Percentiles rank a stretch among this genome's conserved stretches.
Evolutionary conservation across 192 early-diverging fungal species (phyloP).

Genomic region (Rhizoclosmatium globosum): DNA sequence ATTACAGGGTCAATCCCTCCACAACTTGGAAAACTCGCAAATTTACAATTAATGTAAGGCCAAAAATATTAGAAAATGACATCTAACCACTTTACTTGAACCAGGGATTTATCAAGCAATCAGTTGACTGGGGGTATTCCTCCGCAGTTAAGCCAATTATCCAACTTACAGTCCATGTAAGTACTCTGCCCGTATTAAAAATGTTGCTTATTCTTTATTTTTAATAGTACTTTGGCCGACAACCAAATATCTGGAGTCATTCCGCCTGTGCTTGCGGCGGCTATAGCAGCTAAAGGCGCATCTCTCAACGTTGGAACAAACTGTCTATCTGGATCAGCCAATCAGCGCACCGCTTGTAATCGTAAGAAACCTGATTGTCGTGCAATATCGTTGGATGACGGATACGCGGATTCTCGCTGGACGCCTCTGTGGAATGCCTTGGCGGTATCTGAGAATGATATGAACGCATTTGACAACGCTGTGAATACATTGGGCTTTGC

Average conservation of each 20-base stretch:
- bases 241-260: not conserved
- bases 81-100: too few species aligned
- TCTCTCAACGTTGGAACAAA: not conserved
- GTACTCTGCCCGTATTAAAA: not conserved
- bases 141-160: too few species aligned
- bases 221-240: not conserved
- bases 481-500: not conserved
- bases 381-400: not conserved
- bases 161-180: too few species aligned
- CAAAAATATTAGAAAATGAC: too few species aligned
- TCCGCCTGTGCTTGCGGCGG: not conserved
- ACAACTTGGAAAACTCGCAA: too few species aligned
- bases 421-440: not conserved
- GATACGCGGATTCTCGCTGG: not conserved
- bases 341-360: not conserved
- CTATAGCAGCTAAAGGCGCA: not conserved
- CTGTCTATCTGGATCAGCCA: not conserved
- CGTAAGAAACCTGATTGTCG: not conserved
- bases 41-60: too few species aligned
- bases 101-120: too few species aligned
- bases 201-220: not conserved
- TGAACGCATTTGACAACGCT: not conserved
- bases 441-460: not conserved
- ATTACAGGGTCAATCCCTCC: too few species aligned
- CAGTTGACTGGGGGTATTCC: too few species aligned